These are phyloP conservation scores for Penicillium antarcticum DNA, from an alignment of 495 filamentous ascomycete genomes.

Conservation along the genomic window DNA sequence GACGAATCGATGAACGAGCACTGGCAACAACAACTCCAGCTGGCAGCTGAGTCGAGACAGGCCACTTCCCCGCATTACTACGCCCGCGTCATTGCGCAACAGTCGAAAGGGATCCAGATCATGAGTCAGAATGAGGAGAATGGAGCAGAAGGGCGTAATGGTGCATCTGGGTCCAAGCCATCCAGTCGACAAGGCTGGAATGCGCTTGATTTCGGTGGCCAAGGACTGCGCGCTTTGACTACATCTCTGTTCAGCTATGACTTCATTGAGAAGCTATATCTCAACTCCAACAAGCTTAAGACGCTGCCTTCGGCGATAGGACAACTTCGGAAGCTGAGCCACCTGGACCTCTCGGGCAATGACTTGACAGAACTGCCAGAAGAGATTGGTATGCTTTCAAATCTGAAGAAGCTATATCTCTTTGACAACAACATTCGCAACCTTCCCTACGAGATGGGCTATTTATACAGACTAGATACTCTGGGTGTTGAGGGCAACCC, in stretches of 20 bases:
- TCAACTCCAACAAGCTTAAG: constrained; percentile 85
- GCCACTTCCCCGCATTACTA: constrained; percentile 64
- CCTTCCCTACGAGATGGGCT: constrained; percentile 83
- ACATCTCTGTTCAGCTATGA: constrained; percentile 76
- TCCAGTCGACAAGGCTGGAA: constrained; percentile 79
- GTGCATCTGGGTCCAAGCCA: constrained; percentile 52
- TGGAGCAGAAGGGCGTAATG: constrained; percentile 59
- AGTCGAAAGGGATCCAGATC: constrained; percentile 59
- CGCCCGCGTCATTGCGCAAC: constrained; percentile 54
- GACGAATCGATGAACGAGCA: constrained; percentile 70
- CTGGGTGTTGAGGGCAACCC: constrained; percentile 93
- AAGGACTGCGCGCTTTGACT: constrained; percentile 80
- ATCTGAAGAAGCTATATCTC: constrained; percentile 70
- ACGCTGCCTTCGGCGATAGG: constrained; percentile 75
- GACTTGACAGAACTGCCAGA: constrained; percentile 77
- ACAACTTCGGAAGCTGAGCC: constrained; percentile 68
- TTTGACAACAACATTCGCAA: constrained; percentile 85
- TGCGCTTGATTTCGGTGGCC: constrained; percentile 88
- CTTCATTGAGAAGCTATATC: constrained; percentile 85
- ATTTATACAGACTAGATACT: constrained; percentile 79
- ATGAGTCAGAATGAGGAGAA: constrained; percentile 60
- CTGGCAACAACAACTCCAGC: constrained; percentile 82
- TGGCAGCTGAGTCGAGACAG: constrained; percentile 68
- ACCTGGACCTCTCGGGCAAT: constrained; percentile 87
- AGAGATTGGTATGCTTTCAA: constrained; percentile 94